Conservation (phyloP, 1,139 yeast genomes). For the Sugiyamaella grinbergsii region DNA sequence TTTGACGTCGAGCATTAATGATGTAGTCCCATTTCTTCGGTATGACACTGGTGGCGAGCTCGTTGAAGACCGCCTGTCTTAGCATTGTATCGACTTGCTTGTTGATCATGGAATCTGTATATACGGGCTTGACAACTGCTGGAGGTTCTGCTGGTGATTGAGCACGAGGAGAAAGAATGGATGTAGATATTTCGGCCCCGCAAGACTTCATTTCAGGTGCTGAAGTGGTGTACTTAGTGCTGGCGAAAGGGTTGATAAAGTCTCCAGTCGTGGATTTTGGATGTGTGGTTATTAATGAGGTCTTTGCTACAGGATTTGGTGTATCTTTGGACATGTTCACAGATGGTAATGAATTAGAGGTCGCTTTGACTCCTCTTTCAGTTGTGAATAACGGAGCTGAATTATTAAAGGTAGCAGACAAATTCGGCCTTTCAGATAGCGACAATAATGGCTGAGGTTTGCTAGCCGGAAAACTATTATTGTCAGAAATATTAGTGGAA, state of each 20-base stretch:
- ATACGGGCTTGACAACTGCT: constrained; percentile 26
- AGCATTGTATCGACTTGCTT: constrained; percentile 32
- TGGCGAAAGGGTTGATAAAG: constrained; percentile 10
- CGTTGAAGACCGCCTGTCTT: constrained; percentile 32
- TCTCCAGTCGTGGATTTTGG: background rate
- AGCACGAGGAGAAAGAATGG: constrained; percentile 15
- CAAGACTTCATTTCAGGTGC: no score
- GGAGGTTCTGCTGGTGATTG: constrained; percentile 26
- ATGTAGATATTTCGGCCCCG: constrained; percentile 2
- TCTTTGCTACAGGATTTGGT: background rate
- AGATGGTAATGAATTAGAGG: constrained; percentile 14
- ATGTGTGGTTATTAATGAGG: background rate
- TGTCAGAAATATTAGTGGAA: background rate
- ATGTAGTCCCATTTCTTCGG: constrained; percentile 43
- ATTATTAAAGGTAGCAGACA: background rate
- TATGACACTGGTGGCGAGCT: constrained; percentile 37
- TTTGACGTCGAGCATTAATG: constrained; percentile 43
- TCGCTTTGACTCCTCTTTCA: constrained; percentile 1
- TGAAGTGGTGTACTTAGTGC: background rate
- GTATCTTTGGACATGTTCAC: constrained; percentile 1
- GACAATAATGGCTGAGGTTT: background rate
- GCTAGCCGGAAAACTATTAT: background rate
- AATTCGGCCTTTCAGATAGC: background rate
- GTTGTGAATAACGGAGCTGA: background rate
- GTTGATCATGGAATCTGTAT: constrained; percentile 24